Percentiles rank a stretch among this genome's conserved stretches.
Evolutionary conservation across 108 stramenopile genomes (phyloP).

Genomic region (Stephanodiscus minutulus): DNA sequence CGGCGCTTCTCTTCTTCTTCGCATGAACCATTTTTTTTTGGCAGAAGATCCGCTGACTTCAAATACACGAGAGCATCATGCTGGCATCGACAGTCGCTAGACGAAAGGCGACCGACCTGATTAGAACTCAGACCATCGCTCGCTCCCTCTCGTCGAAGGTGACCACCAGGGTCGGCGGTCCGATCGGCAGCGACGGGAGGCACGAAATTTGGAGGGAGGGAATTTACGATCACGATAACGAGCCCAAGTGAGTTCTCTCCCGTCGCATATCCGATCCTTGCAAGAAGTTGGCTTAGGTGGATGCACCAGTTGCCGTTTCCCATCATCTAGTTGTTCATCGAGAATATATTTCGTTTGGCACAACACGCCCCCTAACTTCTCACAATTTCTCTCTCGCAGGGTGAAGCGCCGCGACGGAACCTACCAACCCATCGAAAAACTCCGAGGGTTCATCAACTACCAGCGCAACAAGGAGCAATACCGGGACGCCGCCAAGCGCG

Average conservation of each 20-base stretch:
- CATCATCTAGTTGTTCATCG: background rate
- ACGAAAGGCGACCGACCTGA: slow-evolving; percentile 8
- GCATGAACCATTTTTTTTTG: too few species aligned
- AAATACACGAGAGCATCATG: slow-evolving; percentile 16
- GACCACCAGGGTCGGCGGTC: slow-evolving; percentile 45
- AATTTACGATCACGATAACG: slow-evolving; percentile 90
- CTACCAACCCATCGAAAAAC: slow-evolving; percentile 84
- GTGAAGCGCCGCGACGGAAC: slow-evolving; percentile 92
- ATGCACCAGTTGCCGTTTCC: too few species aligned
- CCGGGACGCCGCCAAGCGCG: slow-evolving; percentile 87
- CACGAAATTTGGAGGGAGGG: slow-evolving; percentile 93
- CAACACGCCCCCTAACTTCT: background rate
- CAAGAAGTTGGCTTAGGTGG: too few species aligned
- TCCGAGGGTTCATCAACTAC: slow-evolving; percentile 95
- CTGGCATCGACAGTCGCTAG: slow-evolving; percentile 30
- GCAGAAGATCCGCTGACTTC: too few species aligned
- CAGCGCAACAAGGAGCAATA: slow-evolving; percentile 96
- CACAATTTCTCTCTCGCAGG: slow-evolving; percentile 35
- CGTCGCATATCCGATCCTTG: too few species aligned
- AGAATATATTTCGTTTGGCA: background rate
- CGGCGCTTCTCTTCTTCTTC: too few species aligned
- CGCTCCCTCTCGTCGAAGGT: slow-evolving; percentile 42
- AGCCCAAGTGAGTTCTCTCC: slow-evolving; percentile 76
- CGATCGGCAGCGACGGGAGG: slow-evolving; percentile 81
- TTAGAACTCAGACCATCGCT: slow-evolving; percentile 1